Base-by-base conservation (phyloP, 768 basidiomycete species). In the Russula compacta region DNA sequence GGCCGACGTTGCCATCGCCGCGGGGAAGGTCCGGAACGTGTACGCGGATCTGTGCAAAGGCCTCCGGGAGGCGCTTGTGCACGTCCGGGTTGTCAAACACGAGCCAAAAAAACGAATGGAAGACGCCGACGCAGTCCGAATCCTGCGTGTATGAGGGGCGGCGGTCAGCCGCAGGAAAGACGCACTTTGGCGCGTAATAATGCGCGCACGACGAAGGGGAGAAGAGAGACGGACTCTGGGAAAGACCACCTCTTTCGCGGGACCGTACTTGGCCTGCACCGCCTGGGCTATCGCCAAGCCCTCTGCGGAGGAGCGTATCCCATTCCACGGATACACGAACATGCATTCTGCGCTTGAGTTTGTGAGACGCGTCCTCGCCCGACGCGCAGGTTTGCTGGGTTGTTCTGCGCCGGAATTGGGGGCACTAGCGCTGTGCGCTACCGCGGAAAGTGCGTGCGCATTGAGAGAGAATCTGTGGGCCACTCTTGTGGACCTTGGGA, bases 211-310 rank as follows among this genome's bases (percentile, higher is more conserved):
- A 29, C 24, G 24, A 29, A 3, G 24, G 24, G 24, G 24, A 29
- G 24, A 29, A 29, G 24, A 29, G 19, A 7, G 7, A 59, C 64
- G 51, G 32, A 66, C 65, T 21, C 65, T 43, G n/a, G 50, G 40
- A 12, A 66, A 60, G 39, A 59, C 5, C 24, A 66, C 46, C n/a
- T 59, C 58, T 24, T 48, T 53, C 9, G 63, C 58, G 8, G 33
- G 39, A 19, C 65, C 65, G 47, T 49, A 66, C 40, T 64, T 56
- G 21, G 44, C 53, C 54, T 66, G 58, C n/a, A 66, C 10, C 3
- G 58, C 65, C 11, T 36, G 58, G 17, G 55, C 54, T 59, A 64
- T 47, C 4, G 58, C 46, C 33, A 66, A 12, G 24, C 53, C 65
- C n/a, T 64, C 63, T 8, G 65, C 50, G 12, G 61, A 53, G 36